These are phyloP conservation scores for Tuber indicum DNA, from an alignment of 495 filamentous ascomycete genomes.

Conservation along the genomic window DNA sequence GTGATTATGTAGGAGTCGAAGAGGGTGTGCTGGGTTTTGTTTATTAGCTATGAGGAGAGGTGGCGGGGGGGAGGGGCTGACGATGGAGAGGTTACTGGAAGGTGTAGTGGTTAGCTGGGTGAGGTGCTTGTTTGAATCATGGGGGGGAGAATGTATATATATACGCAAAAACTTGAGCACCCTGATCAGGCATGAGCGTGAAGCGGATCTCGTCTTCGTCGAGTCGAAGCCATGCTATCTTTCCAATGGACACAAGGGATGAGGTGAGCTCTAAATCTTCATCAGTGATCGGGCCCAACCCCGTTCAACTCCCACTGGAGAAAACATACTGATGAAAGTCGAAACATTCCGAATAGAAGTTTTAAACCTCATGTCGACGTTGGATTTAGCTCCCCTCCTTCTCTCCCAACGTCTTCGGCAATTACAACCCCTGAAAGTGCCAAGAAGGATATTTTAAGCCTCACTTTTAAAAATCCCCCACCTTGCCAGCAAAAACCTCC, in stretches of 20 bases:
- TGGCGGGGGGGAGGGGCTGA: not conserved
- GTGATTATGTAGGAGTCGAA: constrained; percentile 85
- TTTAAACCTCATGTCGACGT: constrained; percentile 67
- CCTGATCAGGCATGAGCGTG: constrained; percentile 87
- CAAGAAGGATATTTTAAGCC: constrained; percentile 20
- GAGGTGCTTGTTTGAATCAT: not conserved
- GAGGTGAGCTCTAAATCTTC: constrained; percentile 63
- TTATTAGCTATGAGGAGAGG: constrained; percentile 6
- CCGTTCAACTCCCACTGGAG: not conserved
- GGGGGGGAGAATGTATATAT: constrained; percentile 40
- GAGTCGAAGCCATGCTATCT: constrained; percentile 88
- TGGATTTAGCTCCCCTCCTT: constrained; percentile 20
- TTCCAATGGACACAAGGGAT: constrained; percentile 78
- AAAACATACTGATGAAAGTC: constrained; percentile 70
- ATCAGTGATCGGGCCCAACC: constrained; percentile 1
- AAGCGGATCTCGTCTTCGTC: constrained; percentile 80
- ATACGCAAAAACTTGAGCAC: constrained; percentile 96
- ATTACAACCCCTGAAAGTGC: not conserved
- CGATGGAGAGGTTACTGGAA: constrained; percentile 16
- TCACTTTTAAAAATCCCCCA: not conserved
- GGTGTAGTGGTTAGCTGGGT: not conserved
- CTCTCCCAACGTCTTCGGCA: not conserved
- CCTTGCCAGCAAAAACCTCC: not conserved
- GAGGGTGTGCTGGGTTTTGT: constrained; percentile 58
- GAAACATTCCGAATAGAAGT: constrained; percentile 70